Evolutionary conservation across 345 rosid genomes (phyloP).

Genomic region (Gossypium sturtianum): DNA sequence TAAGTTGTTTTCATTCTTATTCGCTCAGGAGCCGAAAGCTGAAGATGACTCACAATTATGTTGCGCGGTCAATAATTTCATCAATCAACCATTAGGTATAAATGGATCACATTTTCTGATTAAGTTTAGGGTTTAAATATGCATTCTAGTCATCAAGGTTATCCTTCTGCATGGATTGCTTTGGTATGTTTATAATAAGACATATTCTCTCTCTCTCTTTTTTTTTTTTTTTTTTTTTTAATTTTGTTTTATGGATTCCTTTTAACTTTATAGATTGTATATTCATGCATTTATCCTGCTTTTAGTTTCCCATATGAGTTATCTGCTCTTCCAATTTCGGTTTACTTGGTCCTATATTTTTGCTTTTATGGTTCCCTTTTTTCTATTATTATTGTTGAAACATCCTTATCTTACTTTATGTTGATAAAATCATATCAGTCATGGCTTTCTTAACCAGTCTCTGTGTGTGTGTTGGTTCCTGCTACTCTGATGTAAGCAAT

Average conservation of each 20-base stretch:
- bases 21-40: slow-evolving; percentile 62
- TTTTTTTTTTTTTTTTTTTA: not conserved
- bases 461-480: not conserved
- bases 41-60: slow-evolving; percentile 69
- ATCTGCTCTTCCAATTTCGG: not conserved
- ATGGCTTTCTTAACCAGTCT: not conserved
- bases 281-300: not conserved
- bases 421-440: not conserved
- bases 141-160: not conserved
- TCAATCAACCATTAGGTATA: slow-evolving; percentile 77
- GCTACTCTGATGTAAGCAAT: not conserved
- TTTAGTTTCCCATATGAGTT: not conserved
- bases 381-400: not conserved
- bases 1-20: slow-evolving; percentile 8
- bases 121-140: not conserved
- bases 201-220: not conserved
- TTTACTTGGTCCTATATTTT: not conserved
- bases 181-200: not conserved
- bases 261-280: not conserved
- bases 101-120: slow-evolving; percentile 7
- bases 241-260: not conserved
- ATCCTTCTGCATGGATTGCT: not conserved
- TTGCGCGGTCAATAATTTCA: slow-evolving; percentile 54
- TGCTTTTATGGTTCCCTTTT: not conserved
- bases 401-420: not conserved